Evolutionary conservation across 371 early-diverging fungal genomes (phyloP), one percentile per base, ranked within the genome.

Genomic region (Syncephalastrum sp.): DNA sequence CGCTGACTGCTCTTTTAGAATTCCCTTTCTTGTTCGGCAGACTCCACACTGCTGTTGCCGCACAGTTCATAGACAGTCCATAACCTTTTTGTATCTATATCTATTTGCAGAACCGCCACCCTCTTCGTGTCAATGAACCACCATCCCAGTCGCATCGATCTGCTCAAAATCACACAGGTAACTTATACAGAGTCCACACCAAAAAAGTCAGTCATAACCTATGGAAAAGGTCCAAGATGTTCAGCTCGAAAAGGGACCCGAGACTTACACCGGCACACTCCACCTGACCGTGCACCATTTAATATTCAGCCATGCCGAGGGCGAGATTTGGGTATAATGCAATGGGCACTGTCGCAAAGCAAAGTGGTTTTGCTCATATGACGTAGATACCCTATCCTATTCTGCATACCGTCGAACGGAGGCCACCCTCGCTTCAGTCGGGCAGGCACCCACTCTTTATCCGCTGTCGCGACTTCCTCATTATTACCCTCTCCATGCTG

Each of bases 311-410:
- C 79, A 83, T 52, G 65, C 75, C 21, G 79, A 79, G 24, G 72
- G 83, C 43, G 91, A 92, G 54, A 57, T 87, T 56, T 90, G 91
- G 91, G 88, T 90, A 78, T 44, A 16, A 42, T 7, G 10, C 7
- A 33, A 33, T 29, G 29, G 29, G 29, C 29, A 29, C 3, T 29
- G 29, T 29, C 21, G 49, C 15, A 5, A 19, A 12, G 21, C n/a
- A 27, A 49, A 7, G 49, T 3, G 21, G 27, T 12, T 51, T 51
- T 51, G 12, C 5, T 51, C 16, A 51, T 51, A 10, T 33, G 6
- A 33, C 38, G 43, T 73, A 91, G 94, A 82, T 95, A 47, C 84
- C 88, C 46, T 94, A 94, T 70, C 89, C 95, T 19, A 82, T 92
- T 45, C 84, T 96, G 19, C 89, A 90, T 64, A 86, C 89, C 5